Evolutionary conservation across 1,139 yeast genomes (phyloP), one percentile per base, ranked within the genome.

Genomic region (Geotrichum macrosporum): DNA sequence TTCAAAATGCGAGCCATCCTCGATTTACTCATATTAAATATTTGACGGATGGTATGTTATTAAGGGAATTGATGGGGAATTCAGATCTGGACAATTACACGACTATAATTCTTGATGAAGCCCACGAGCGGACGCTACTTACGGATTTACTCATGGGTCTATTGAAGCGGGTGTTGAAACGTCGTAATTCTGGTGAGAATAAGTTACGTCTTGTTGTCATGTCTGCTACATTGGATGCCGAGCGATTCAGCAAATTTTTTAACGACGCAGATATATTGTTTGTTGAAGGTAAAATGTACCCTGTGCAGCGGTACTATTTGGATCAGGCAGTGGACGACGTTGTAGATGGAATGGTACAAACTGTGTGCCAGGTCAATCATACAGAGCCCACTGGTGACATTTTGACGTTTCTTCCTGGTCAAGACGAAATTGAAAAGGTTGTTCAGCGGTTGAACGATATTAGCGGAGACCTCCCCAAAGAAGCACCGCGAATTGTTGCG

Each of bases 211-310:
- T 84, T 12, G 74, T 84, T 10, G 73, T 84, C 53, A 84, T 92
- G 97, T 88, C 97, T 46, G 99, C 99, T 22, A 92, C 99, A 0
- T 73, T 92, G 54, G 95, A 94, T 66, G 97, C 97, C 1, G 95
- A 89, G 47, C 75, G 80, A 53, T 94, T 92, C 64, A 80, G 94
- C 47, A 65, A 72, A 19, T 92, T 89, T 62, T 92, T 87, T 61
- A 69, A 76, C 56, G 66, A 77, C 50, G 94, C 95, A 1, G 94
- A 92, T 12, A 81, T 89, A 26, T 67, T 88, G 42, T 86, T 74
- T 56, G 84, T 94, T 1, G 95, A 88, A 64, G 99, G 99, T 58
- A 81, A 89, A 57, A 84, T 83, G 75, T 88, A 71, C 64, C 87
- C 92, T 1, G 98, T 92, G 1, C 75, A 84, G 31, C 76, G 85